These are phyloP conservation scores for Erigeron philadelphicus DNA, from an alignment of 140 eudicot genomes.

Conservation along the genomic window DNA sequence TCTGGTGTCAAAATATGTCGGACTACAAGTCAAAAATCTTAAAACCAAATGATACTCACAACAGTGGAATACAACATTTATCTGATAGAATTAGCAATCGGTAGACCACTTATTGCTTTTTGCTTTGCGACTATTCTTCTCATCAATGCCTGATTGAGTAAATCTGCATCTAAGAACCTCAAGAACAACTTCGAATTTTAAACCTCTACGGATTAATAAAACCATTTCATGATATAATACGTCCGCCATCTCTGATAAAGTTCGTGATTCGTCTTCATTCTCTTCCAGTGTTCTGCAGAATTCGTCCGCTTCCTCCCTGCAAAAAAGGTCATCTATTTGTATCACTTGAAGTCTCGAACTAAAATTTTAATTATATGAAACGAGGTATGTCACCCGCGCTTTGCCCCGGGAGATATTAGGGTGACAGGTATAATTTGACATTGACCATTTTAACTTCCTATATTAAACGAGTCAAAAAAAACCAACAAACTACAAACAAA, in stretches of 20 bases:
- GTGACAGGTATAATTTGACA: no score
- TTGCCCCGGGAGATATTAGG: not conserved
- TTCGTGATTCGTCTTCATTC: conserved; percentile 55
- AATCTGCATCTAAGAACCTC: conserved; percentile 59
- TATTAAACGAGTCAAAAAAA: no score
- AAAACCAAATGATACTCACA: not conserved
- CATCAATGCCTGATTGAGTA: conserved; percentile 67
- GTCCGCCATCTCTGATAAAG: conserved; percentile 92
- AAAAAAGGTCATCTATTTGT: not conserved
- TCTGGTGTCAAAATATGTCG: not conserved
- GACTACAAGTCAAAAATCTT: not conserved
- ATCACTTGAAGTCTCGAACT: not conserved
- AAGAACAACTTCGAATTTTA: conserved; percentile 71
- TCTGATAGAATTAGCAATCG: conserved; percentile 10
- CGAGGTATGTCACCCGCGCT: not conserved
- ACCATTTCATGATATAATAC: conserved; percentile 80
- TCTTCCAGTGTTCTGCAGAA: conserved; percentile 80
- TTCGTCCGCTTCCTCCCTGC: conserved; percentile 88
- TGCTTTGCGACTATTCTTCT: conserved; percentile 53
- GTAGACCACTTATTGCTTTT: conserved; percentile 18
- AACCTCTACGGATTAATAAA: conserved; percentile 53
- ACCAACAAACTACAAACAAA: no score
- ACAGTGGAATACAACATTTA: not conserved
- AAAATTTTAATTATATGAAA: not conserved
- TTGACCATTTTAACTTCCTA: no score